Evolutionary conservation across 164 flowering plant species (phyloP), one percentile per base, ranked within the genome.

Genomic region (Chloranthus sessilifolius): DNA sequence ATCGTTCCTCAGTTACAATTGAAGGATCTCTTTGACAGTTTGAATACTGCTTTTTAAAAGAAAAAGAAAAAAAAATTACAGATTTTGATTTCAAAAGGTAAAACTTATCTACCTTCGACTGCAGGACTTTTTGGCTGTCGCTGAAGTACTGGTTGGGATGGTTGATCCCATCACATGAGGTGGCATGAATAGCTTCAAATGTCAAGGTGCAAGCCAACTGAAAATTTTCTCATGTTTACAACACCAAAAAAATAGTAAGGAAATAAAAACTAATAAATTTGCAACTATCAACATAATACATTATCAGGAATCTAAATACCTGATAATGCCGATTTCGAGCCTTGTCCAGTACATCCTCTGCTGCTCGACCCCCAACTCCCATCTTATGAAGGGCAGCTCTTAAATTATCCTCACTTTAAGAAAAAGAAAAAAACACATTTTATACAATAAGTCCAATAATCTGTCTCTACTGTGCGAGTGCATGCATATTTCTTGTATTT

Each of bases 191-290:
- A 42, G 92, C 85, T 72, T 92, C 99, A 71, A 92, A 92, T 15
- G 95, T 78, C 64, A 86, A 67, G 27, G 99, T 88, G 74, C 99
- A 92, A 16, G 99, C 99, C 71, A 88, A 64, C 99, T 92, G 81
- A 62, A 49, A 29, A 25, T 22, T 11, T 36, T 35, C 37, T 44
- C 30, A 26, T 10, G 37, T 42, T n/a, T n/a, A n/a, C 7, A 15
- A 53, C 43, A 52, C 51, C 14, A 37, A 29, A 10, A 45, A 6
- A 39, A 40, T 2, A 22, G 8, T 25, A 34, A 43, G 22, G 27
- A 53, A 42, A 43, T 16, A 26, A 44, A 10, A 26, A 19, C 33
- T 14, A 36, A 14, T 15, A 31, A 38, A 22, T 4, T 15, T n/a
- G n/a, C n/a, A n/a, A n/a, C n/a, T n/a, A n/a, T 11, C 36, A 8